Conservation (phyloP, 75 land plant genomes). For the Cryptomeria japonica region DNA sequence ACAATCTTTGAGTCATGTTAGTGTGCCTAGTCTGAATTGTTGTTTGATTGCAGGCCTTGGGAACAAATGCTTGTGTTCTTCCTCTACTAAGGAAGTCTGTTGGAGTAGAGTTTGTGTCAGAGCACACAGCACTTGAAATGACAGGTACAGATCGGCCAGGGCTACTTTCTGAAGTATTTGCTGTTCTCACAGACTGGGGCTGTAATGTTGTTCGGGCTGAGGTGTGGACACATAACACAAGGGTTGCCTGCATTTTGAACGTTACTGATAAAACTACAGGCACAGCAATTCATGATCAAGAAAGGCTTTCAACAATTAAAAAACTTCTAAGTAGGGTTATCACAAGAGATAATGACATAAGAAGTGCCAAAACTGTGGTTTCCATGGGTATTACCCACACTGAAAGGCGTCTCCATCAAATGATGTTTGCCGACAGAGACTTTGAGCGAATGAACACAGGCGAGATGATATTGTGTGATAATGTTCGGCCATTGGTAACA, state of each 20-base stretch:
- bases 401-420: slow-evolving; percentile 74
- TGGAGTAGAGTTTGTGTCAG: slow-evolving; percentile 46
- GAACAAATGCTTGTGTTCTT: slow-evolving; percentile 23
- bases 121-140: slow-evolving; percentile 76
- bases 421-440: slow-evolving; percentile 78
- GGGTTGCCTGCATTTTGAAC: slow-evolving; percentile 77
- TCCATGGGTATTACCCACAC: slow-evolving; percentile 40
- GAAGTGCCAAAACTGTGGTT: slow-evolving; percentile 39
- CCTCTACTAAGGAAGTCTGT: slow-evolving; percentile 43
- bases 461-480: neutral
- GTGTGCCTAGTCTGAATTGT: neutral
- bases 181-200: slow-evolving; percentile 59
- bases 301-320: slow-evolving; percentile 47
- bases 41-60: slow-evolving; percentile 41
- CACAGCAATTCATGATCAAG: slow-evolving; percentile 47
- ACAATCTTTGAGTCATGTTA: neutral
- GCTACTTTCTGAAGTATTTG: slow-evolving; percentile 72
- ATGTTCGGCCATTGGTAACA: slow-evolving; percentile 30
- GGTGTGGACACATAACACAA: slow-evolving; percentile 81
- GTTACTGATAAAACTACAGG: slow-evolving; percentile 68
- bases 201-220: slow-evolving; percentile 77
- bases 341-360: slow-evolving; percentile 41
- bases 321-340: slow-evolving; percentile 59
- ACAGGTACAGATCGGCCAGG: slow-evolving; percentile 80
- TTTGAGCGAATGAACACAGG: slow-evolving; percentile 38